Base-by-base conservation (phyloP, 2,329 filamentous ascomycete genomes). In the Neonectria sp. region DNA sequence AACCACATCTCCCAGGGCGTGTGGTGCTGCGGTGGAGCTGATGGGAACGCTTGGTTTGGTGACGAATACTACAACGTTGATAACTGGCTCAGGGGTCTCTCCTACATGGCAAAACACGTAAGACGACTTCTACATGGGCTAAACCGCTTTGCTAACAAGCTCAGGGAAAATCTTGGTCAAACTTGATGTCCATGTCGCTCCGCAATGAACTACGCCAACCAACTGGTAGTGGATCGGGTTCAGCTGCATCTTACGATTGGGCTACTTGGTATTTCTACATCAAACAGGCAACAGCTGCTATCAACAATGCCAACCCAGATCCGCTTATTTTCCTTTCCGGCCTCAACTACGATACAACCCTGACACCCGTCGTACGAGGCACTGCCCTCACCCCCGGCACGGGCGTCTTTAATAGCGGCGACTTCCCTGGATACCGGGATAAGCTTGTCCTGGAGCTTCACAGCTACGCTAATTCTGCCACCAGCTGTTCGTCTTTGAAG, bases 1-100 rank as follows among this genome's bases (percentile, higher is more conserved):
- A 90, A 91, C 73, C 89, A 91, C 75, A 86, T 91, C 68, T 89
- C 87, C 11, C 83, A 82, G 53, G 89, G 83, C 2, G 81, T 81
- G 61, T 91, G 89, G 89, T 91, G 89, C 75, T 91, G 89, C 71
- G 82, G 80, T 9, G 80, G 77, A 0, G 79, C 75, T 0, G 89
- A 91, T 58, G 88, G 87, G 3, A 91, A 91, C 74, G 79, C 83
- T 27, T 91, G 88, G 88, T 90, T 88, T 79, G 87, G 89, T 12
- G 90, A 92, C 73, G 83, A 78, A 0, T 84, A 90, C 72, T 92
- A 91, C 69, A 77, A 87, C 63, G 82, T 86, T 0, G 78, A 81
- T 2, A 91, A 90, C 46, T 92, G 90, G 90, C 82, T 85, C 6
- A 82, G 90, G 9, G 90, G 90, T 0, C 80, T 89, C 25, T 77